Evolutionary conservation across 2,329 filamentous ascomycete species (phyloP).

Genomic region (Pseudogymnoascus sp.): DNA sequence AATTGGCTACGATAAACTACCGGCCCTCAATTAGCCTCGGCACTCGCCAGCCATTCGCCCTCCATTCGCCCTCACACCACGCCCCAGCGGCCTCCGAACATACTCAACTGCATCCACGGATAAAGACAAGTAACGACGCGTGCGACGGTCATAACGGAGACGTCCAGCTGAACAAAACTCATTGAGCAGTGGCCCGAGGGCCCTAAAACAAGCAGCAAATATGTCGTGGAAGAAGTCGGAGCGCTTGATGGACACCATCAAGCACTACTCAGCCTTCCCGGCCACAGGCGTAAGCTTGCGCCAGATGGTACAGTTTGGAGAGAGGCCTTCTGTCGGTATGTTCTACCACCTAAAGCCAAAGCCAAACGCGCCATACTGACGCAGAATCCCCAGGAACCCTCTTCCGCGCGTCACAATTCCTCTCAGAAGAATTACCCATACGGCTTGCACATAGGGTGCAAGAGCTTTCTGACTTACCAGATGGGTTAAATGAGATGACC

Average conservation of each 20-base stretch:
- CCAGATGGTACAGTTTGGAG: conserved; percentile 99
- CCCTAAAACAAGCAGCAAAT: conserved; percentile 28
- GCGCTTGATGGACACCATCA: conserved; percentile 91
- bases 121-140: background rate
- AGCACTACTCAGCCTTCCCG: conserved; percentile 93
- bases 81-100: background rate
- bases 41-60: background rate
- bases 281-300: conserved; percentile 92
- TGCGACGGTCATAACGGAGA: background rate
- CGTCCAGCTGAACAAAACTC: background rate
- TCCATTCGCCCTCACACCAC: background rate
- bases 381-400: conserved; percentile 60
- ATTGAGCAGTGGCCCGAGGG: conserved; percentile 23
- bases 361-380: conserved; percentile 11
- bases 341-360: conserved; percentile 14
- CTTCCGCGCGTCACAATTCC: conserved; percentile 95
- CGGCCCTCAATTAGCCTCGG: background rate
- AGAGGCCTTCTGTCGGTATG: conserved; percentile 81
- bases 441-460: conserved; percentile 92
- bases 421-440: conserved; percentile 96
- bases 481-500: conserved; percentile 96
- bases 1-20: conserved; percentile 3
- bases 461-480: conserved; percentile 83
- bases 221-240: conserved; percentile 95
- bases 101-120: background rate